A percentile compares a stretch with the other conserved stretches of the same genome.
Evolutionary conservation across 2,329 filamentous ascomycete species (phyloP).

Genomic region (Fusarium sp.): DNA sequence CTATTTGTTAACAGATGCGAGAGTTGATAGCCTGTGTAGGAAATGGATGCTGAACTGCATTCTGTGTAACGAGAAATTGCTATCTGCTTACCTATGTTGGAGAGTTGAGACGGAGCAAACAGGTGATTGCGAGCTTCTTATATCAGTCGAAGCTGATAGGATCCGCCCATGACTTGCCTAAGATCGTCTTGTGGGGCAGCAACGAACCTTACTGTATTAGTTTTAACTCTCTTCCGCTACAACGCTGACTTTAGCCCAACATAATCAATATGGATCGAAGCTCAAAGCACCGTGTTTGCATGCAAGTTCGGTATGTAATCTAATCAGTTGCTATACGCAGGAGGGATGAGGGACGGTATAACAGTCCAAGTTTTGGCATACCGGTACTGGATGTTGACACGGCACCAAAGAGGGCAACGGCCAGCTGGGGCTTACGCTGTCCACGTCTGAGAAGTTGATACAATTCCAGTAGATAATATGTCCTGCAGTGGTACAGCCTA

Average conservation of each 20-base stretch:
- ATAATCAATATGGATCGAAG: neutral
- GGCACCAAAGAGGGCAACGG: neutral
- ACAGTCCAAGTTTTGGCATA: neutral
- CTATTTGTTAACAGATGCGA: slow-evolving; percentile 7
- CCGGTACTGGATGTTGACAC: neutral
- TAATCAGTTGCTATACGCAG: neutral
- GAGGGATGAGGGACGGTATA: neutral
- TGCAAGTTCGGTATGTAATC: neutral
- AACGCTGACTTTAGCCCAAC: neutral
- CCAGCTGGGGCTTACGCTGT: neutral
- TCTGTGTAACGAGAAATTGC: neutral
- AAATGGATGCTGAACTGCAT: neutral
- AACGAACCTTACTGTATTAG: slow-evolving; percentile 1
- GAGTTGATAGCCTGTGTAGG: neutral
- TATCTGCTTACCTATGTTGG: neutral
- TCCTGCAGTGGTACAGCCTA: neutral
- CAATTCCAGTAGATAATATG: neutral
- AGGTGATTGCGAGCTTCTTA: slow-evolving; percentile 18
- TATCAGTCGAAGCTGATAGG: neutral
- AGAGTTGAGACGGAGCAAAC: neutral
- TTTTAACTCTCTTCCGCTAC: neutral
- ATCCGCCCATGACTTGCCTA: neutral
- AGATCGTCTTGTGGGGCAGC: slow-evolving; percentile 6
- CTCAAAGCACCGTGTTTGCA: neutral
- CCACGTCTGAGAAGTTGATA: neutral